Evolutionary conservation across 1,139 yeast species (phyloP), one percentile per base, ranked within the genome.

Genomic region (Yamadazyma jaroonii): DNA sequence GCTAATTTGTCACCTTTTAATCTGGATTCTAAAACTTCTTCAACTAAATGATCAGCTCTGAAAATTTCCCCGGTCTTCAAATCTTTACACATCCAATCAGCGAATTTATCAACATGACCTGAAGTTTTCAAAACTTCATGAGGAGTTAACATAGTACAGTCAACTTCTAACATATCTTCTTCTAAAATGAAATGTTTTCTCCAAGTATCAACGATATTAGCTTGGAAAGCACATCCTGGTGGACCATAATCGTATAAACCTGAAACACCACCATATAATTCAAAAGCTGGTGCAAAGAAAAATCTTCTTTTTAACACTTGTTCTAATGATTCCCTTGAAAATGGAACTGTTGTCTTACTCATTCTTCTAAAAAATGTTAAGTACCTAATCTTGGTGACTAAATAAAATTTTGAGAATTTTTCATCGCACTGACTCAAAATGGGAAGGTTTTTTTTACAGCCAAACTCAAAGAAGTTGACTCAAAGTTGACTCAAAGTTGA

Each of bases 81-180:
- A 65, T 94, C 99, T 59, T 85, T 84, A 66, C 96, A 89, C 98
- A 94, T 92, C 97, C 97, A 94, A 64, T 94, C 99, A 47, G 97
- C 87, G 61, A 94, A 94, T 74, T 94, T 92, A 63, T 92, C 98
- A 47, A 94, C 98, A 64, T 94, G 99, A 53, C 99, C 99, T 37
- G 97, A 90, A 32, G 98, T 94, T 71, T 94, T 94, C 62, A 94
- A 77, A 32, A 94, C 98, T 61, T 94, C 98, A 57, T 87, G 84
- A 12, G 99, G 98, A 33, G 99, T 94, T 64, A 94, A 74, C 88
- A 92, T 90, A 43, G 98, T 88, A 63, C 95, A 84, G 70, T 94
- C 98, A 42, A 94, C 97, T 65, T 94, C 99, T 60, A 90, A 78
- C 97, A 94, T 94, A 57, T 92, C 97, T 69, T 94, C 99, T 64